A percentile compares a stretch with the other conserved stretches of the same genome.
These are phyloP conservation scores for Cryptococcus depauperatus DNA, from an alignment of 1,284 basidiomycete species.

Conservation along the genomic window DNA sequence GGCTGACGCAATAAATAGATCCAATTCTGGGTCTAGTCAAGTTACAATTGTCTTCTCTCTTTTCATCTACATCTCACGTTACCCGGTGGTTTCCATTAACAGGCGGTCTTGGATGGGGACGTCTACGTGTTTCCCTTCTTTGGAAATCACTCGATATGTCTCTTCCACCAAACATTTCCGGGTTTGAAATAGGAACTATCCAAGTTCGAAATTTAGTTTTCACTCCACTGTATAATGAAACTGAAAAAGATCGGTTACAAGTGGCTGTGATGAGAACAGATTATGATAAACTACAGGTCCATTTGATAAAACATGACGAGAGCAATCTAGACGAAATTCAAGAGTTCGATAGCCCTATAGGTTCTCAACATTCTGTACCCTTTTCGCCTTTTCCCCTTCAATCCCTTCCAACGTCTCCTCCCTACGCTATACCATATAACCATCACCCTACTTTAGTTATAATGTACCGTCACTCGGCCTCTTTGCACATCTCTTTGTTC, in stretches of 20 bases:
- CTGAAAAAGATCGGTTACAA: not conserved
- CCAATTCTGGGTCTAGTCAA: slow-evolving; percentile 38
- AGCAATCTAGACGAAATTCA: too few species aligned
- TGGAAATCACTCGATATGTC: slow-evolving; percentile 44
- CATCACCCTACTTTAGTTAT: slow-evolving; percentile 24
- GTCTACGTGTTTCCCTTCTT: slow-evolving; percentile 40
- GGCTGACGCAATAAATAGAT: slow-evolving; percentile 27
- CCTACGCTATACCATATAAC: not conserved
- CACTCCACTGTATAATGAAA: not conserved
- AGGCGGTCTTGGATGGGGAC: slow-evolving; percentile 42
- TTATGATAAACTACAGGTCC: not conserved
- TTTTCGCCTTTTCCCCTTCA: not conserved
- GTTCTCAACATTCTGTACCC: not conserved
- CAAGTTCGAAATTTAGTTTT: slow-evolving; percentile 20
- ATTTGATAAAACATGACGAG: not conserved
- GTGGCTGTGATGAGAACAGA: slow-evolving; percentile 1
- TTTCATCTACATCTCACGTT: slow-evolving; percentile 14
- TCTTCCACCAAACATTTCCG: slow-evolving; percentile 32
- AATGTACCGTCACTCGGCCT: slow-evolving; percentile 42
- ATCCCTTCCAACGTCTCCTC: not conserved
- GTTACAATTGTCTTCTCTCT: slow-evolving; percentile 27
- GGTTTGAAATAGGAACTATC: slow-evolving; percentile 41
- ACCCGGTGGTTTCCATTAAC: slow-evolving; percentile 39
- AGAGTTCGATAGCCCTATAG: not conserved
- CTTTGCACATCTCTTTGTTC: slow-evolving; percentile 27